Evolutionary conservation across 2,329 filamentous ascomycete species (phyloP).

Genomic region (Penicillium rolfsii): DNA sequence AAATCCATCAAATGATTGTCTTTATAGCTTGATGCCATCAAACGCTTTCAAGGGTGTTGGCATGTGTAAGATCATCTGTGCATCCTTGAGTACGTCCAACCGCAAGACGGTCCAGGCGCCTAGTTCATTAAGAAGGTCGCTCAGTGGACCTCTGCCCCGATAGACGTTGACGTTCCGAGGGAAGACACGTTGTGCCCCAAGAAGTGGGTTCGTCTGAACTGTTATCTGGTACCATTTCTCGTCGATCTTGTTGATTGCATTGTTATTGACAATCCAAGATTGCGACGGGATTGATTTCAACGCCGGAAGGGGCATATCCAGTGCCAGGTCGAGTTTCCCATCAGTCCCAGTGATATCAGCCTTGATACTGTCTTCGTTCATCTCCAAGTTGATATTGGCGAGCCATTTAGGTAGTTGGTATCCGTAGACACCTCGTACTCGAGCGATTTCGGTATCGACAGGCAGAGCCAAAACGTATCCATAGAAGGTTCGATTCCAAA

Average conservation of each 20-base stretch:
- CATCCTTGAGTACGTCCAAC: constrained; percentile 22
- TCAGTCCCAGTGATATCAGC: constrained; percentile 5
- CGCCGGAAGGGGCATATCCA: constrained; percentile 14
- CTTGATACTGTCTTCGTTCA: constrained; percentile 13
- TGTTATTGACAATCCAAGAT: constrained; percentile 16
- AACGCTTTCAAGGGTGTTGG: constrained; percentile 13
- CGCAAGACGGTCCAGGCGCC: constrained; percentile 13
- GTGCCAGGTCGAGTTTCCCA: not conserved
- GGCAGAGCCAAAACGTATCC: constrained; percentile 22
- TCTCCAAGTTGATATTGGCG: constrained; percentile 18
- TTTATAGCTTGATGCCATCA: constrained; percentile 15
- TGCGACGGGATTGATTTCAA: constrained; percentile 16
- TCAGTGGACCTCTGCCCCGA: constrained; percentile 16
- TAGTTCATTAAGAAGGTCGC: constrained; percentile 19
- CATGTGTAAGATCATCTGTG: constrained; percentile 23
- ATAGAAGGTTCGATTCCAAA: constrained; percentile 22
- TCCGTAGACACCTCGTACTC: constrained; percentile 23
- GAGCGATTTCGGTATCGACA: constrained; percentile 23
- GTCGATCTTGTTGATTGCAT: constrained; percentile 22
- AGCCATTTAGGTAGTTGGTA: constrained; percentile 24
- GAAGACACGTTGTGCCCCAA: constrained; percentile 15
- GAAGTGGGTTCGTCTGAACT: constrained; percentile 20
- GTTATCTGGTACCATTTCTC: constrained; percentile 19
- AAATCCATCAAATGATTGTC: constrained; percentile 3
- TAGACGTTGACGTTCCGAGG: constrained; percentile 12